Percentiles rank a stretch among this genome's conserved stretches.
phyloP scores from a whole-genome alignment of 1,139 yeast genomes.

The Debaryomycetaceae sp. region DNA sequence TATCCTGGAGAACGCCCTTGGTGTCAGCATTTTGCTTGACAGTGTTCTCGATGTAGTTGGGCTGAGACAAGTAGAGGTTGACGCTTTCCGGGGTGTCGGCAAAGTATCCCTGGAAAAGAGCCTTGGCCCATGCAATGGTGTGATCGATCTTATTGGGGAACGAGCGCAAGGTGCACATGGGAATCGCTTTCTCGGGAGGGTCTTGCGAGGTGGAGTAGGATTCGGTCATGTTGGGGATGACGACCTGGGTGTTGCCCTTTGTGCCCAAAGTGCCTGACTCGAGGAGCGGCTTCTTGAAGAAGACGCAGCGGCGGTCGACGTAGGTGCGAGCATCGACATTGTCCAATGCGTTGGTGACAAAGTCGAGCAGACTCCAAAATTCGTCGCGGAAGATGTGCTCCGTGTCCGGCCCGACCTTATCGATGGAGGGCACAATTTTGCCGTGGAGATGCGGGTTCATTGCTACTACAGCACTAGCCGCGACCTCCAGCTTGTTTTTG shows the following conservation, averaged over 20 bases:
- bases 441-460: slow-evolving; percentile 83
- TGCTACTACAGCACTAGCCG: slow-evolving; percentile 67
- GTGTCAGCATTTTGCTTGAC: slow-evolving; percentile 89
- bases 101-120: slow-evolving; percentile 88
- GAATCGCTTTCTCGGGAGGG: slow-evolving; percentile 97
- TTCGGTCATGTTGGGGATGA: slow-evolving; percentile 86
- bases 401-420: slow-evolving; percentile 90
- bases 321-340: slow-evolving; percentile 96
- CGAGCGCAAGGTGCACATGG: slow-evolving; percentile 90
- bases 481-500: slow-evolving; percentile 79
- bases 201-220: slow-evolving; percentile 94
- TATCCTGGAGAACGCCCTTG: slow-evolving; percentile 73
- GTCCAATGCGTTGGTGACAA: slow-evolving; percentile 93
- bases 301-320: slow-evolving; percentile 94
- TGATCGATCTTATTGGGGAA: slow-evolving; percentile 98
- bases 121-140: slow-evolving; percentile 98
- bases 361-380: slow-evolving; percentile 79
- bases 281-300: slow-evolving; percentile 79
- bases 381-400: slow-evolving; percentile 75
- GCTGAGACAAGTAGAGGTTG: slow-evolving; percentile 80
- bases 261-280: slow-evolving; percentile 98
- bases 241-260: slow-evolving; percentile 95
- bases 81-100: slow-evolving; percentile 88
- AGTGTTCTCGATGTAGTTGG: slow-evolving; percentile 83
- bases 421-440: slow-evolving; percentile 65